Base-by-base conservation (phyloP, 495 filamentous ascomycete species). In the Tetracladium setigerum region DNA sequence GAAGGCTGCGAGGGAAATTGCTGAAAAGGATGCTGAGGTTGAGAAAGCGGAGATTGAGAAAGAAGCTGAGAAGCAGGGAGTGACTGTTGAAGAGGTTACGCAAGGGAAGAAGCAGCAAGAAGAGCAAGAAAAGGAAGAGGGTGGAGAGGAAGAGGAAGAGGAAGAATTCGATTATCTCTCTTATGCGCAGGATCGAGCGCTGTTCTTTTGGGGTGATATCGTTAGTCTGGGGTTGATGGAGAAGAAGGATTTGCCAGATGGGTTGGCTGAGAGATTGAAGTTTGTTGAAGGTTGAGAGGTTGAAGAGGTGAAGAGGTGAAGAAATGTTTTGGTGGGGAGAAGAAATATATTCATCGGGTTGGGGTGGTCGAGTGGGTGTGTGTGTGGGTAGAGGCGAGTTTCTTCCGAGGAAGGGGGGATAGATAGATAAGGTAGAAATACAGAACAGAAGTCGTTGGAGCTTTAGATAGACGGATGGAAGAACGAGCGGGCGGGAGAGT, bases 161-260 rank as follows among this genome's bases (percentile, higher is more conserved):
- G 81, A 78, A 5, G 87, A 84, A 53, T 98, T 98, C 60, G 89
- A 98, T 62, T 97, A 96, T 63, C 68, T 97, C 22, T 79, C 75
- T 0, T 96, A 99, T 67, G 80, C 94, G 12, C 87, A 94, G 66
- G 86, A 96, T 57, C 74, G 92, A 11, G 94, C 88, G 2, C 66
- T 88, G 67, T 86, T 96, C 65, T 94, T 97, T 67, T 89, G 89
- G 84, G 87, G 88, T 6, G 94, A 99, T 65, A 76, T 86, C 48
- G 61, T 97, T 32, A 60, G 68, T 13, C 45, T 95, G 60, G 86
- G 86, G 0, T 62, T 95, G 35, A 68, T 91, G 30, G 72, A 68
- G 53, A 64, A 68, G 47, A 84, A 89, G 34, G 86, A 95, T 33
- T 63, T 97, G 55, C 89, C 87, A 0, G 68, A 70, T 50, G 67